phyloP scores from a whole-genome alignment of 1,284 basidiomycete genomes.

The Hymenochaete sp. region DNA sequence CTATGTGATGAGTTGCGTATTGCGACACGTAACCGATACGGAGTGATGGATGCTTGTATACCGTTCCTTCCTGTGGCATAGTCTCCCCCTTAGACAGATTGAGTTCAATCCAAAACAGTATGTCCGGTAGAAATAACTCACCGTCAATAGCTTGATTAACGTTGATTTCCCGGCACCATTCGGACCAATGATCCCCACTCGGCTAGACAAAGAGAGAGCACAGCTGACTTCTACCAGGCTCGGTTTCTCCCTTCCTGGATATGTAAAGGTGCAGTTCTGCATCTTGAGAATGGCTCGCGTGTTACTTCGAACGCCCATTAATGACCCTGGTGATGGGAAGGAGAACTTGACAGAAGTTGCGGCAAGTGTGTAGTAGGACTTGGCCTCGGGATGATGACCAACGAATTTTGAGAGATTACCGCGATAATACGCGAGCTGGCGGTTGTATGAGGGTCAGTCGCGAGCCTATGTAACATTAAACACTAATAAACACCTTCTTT shows the following conservation, averaged over 20 bases:
- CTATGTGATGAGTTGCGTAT: conserved; percentile 94
- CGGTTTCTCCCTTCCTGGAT: conserved; percentile 79
- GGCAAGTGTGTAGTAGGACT: conserved; percentile 94
- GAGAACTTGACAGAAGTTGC: conserved; percentile 94
- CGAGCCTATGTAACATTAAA: background rate
- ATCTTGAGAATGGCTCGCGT: conserved; percentile 96
- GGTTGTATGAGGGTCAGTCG: background rate
- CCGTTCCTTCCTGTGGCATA: conserved; percentile 84
- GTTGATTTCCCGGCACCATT: conserved; percentile 95
- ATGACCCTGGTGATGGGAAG: conserved; percentile 92
- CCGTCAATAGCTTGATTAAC: conserved; percentile 93
- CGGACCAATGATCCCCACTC: conserved; percentile 85
- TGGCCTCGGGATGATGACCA: conserved; percentile 86
- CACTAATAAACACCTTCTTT: conserved; percentile 57
- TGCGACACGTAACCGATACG: conserved; percentile 98
- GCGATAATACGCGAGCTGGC: conserved; percentile 84
- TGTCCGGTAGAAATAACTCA: conserved; percentile 27
- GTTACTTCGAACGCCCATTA: conserved; percentile 96
- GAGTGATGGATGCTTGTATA: conserved; percentile 93
- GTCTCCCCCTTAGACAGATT: conserved; percentile 76
- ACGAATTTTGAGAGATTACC: conserved; percentile 94
- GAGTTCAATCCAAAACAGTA: conserved; percentile 1
- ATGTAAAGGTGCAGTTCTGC: conserved; percentile 88
- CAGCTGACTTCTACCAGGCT: conserved; percentile 87
- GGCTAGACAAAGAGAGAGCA: conserved; percentile 82